Evolutionary conservation across 345 rosid species (phyloP).

Genomic region (Triadica sebifera): DNA sequence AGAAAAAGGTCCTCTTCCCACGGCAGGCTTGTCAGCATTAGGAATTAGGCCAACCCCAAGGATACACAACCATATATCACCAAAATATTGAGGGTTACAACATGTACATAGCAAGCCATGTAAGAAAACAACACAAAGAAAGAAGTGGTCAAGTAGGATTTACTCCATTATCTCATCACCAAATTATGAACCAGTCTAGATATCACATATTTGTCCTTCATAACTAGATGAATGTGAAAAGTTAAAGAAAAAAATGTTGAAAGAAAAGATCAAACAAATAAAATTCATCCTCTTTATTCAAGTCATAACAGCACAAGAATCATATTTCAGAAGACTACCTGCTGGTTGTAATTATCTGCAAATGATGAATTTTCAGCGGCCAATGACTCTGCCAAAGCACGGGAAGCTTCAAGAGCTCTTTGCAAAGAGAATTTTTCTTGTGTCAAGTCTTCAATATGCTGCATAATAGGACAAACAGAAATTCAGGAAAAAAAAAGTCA

Average conservation of each 20-base stretch:
- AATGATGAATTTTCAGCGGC: constrained; percentile 94
- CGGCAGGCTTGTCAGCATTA: not conserved
- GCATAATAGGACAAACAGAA: constrained; percentile 23
- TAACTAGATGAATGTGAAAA: not conserved
- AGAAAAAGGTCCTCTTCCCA: too few species aligned
- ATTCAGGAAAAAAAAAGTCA: not conserved
- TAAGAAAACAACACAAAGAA: not conserved
- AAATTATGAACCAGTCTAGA: not conserved
- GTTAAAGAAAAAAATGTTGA: not conserved
- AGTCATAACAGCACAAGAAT: not conserved
- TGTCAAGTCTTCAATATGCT: constrained; percentile 99
- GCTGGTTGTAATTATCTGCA: constrained; percentile 89
- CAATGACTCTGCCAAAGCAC: constrained; percentile 82
- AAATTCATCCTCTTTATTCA: not conserved
- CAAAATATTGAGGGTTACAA: not conserved
- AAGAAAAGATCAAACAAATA: too few species aligned
- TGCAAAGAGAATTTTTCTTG: constrained; percentile 92
- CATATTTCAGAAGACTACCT: constrained; percentile 45
- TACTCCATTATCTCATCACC: not conserved
- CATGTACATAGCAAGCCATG: not conserved
- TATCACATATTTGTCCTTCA: not conserved
- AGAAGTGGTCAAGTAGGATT: not conserved
- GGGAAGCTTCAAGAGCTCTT: constrained; percentile 97
- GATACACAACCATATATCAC: not conserved
- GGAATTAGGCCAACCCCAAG: not conserved